phyloP scores from a whole-genome alignment of 768 basidiomycete species.

The Goffeauzyma gilvescens region DNA sequence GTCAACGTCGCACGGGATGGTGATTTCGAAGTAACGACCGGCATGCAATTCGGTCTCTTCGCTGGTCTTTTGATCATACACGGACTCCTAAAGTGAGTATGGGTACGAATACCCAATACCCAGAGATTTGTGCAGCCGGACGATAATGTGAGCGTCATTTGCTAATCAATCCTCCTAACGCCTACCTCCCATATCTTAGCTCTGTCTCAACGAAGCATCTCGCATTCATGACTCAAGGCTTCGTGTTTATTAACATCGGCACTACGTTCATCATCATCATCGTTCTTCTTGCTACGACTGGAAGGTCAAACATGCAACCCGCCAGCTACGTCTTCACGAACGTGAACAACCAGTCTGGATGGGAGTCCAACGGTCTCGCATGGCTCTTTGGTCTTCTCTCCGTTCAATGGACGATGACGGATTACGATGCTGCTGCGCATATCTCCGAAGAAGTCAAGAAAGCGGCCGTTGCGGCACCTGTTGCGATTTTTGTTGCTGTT shows the following conservation, averaged over 20 bases:
- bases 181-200: too few species aligned
- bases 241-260: conserved; percentile 70
- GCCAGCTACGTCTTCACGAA: conserved; percentile 62
- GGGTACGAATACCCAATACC: neutral
- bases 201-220: conserved; percentile 47
- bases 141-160: too few species aligned
- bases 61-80: conserved; percentile 56
- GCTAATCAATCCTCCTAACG: too few species aligned
- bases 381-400: conserved; percentile 69
- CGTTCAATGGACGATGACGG: conserved; percentile 48
- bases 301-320: conserved; percentile 55
- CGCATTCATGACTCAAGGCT: conserved; percentile 45
- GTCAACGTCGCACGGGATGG: conserved; percentile 36
- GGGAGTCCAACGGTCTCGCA: conserved; percentile 55
- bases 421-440: conserved; percentile 27
- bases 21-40: conserved; percentile 44
- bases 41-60: conserved; percentile 63
- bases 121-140: neutral
- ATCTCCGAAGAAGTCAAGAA: conserved; percentile 34
- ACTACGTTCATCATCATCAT: conserved; percentile 62
- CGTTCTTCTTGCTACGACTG: conserved; percentile 48
- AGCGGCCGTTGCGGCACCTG: conserved; percentile 33
- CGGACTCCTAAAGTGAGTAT: conserved; percentile 44
- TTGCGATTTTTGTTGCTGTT: conserved; percentile 34
- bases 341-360: conserved; percentile 56